These are phyloP conservation scores for Dactylellina sp. DNA, from an alignment of 2,329 filamentous ascomycete genomes.

Conservation along the genomic window DNA sequence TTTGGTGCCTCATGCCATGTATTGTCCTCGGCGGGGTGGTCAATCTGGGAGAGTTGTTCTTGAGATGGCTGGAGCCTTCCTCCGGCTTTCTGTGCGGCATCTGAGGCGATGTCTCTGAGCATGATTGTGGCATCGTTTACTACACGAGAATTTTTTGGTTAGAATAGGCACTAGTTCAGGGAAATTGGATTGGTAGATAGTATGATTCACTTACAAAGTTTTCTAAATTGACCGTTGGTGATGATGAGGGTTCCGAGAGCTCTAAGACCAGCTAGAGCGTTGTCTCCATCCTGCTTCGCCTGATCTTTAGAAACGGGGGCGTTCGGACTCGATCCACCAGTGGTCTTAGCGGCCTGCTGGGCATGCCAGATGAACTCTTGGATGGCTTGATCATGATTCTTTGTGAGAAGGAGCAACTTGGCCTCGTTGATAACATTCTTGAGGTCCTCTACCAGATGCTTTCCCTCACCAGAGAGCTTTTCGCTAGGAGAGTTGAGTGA, in stretches of 20 bases:
- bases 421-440: slow-evolving; percentile 84
- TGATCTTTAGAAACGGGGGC: slow-evolving; percentile 79
- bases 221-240: slow-evolving; percentile 95
- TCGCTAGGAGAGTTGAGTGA: slow-evolving; percentile 75
- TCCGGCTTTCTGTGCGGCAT: slow-evolving; percentile 84
- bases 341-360: slow-evolving; percentile 74
- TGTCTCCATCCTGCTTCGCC: slow-evolving; percentile 83
- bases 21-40: slow-evolving; percentile 87
- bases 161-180: background rate
- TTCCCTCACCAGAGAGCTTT: slow-evolving; percentile 85
- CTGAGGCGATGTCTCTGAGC: slow-evolving; percentile 88
- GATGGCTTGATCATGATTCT: slow-evolving; percentile 92
- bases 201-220: slow-evolving; percentile 75
- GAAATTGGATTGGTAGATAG: background rate
- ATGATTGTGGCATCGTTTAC: slow-evolving; percentile 83
- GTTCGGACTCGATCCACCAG: slow-evolving; percentile 62
- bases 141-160: slow-evolving; percentile 58
- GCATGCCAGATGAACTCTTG: slow-evolving; percentile 99
- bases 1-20: slow-evolving; percentile 91
- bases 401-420: slow-evolving; percentile 85
- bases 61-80: slow-evolving; percentile 79
- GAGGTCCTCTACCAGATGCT: slow-evolving; percentile 79
- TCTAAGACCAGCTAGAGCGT: slow-evolving; percentile 84
- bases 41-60: slow-evolving; percentile 80
- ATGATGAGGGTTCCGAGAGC: slow-evolving; percentile 89